Conservation (phyloP, 2,329 filamentous ascomycete species). For the Lasiodiplodia citricola region DNA sequence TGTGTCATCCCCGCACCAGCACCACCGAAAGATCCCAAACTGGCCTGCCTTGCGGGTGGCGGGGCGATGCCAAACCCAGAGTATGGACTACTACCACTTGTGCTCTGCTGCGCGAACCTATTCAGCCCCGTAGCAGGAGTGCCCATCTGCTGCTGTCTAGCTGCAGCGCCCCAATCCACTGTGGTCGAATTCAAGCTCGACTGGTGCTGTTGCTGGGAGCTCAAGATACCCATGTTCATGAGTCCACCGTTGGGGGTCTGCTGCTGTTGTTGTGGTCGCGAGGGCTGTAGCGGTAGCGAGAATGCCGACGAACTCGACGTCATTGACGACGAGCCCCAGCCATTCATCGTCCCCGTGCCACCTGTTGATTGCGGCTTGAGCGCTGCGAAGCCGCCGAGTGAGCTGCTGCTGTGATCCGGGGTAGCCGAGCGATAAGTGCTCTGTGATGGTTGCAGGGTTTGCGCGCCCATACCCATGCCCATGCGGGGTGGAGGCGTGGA, state of each 20-base stretch:
- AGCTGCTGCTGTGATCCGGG: slow-evolving; percentile 52
- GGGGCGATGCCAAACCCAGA: slow-evolving; percentile 46
- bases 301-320: slow-evolving; percentile 35
- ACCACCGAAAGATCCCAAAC: background rate
- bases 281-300: slow-evolving; percentile 46
- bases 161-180: slow-evolving; percentile 12
- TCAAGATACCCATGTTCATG: slow-evolving; percentile 16
- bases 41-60: slow-evolving; percentile 33
- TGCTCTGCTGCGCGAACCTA: slow-evolving; percentile 19
- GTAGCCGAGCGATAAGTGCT: background rate
- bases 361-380: slow-evolving; percentile 44
- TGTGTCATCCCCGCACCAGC: slow-evolving; percentile 26
- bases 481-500: slow-evolving; percentile 16
- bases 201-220: slow-evolving; percentile 28
- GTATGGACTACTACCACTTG: slow-evolving; percentile 36
- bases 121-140: background rate
- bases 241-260: slow-evolving; percentile 23
- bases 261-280: slow-evolving; percentile 33
- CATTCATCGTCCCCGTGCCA: background rate
- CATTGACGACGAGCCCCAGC: slow-evolving; percentile 37
- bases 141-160: background rate
- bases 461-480: slow-evolving; percentile 11
- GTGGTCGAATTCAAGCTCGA: background rate
- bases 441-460: background rate
- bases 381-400: slow-evolving; percentile 54